Base-by-base conservation (phyloP, 352 stramenopile species). In the Globisporangium nagaii region DNA sequence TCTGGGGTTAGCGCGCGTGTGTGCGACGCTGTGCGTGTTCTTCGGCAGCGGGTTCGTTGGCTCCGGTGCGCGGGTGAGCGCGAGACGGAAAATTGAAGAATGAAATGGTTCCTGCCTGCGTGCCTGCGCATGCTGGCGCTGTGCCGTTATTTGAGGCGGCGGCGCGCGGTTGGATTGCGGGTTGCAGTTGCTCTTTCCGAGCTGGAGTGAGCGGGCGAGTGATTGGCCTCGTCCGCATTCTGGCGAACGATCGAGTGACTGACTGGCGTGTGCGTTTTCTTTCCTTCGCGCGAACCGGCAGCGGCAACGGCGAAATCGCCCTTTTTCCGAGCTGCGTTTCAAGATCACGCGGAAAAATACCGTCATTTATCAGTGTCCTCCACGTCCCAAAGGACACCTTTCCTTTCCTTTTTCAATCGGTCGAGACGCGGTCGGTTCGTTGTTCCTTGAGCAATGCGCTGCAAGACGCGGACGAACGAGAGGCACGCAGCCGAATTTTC, bases 71-170 rank as follows among this genome's bases (percentile, higher is more conserved):
- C 58, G 63, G 51, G 70, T 76, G 65, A 52, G 65, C 58, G 48
- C 62, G 48, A 66, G 53, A 32, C 57, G 60, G 65, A 56, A 70
- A 66, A 78, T 80, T 80, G 58, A 56, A 65, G 58, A 84, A 78
- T 84, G 73, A 75, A 57, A 57, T 39, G 54, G 31, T 66, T 32
- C 24, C 36, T 30, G 41, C 41, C 41, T 57, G 47, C 56, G 45
- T 34, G 50, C 32, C 54, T 37, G 53, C 28, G 37, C 45, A 57
- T 54, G 48, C 42, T 20, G 44, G 8, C 25, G n/a, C 34, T 12
- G 36, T 44, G 30, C 19, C 39, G 56, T 72, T 76, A 68, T 73
- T 77, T 68, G 56, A 43, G 56, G 54, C 45, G 28, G 30, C 53
- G 48, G 35, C 37, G 56, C 53, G 53, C 22, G 32, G 37, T 37